phyloP scores from a whole-genome alignment of 177 flowering plant genomes.

The Vitis hybrid region DNA sequence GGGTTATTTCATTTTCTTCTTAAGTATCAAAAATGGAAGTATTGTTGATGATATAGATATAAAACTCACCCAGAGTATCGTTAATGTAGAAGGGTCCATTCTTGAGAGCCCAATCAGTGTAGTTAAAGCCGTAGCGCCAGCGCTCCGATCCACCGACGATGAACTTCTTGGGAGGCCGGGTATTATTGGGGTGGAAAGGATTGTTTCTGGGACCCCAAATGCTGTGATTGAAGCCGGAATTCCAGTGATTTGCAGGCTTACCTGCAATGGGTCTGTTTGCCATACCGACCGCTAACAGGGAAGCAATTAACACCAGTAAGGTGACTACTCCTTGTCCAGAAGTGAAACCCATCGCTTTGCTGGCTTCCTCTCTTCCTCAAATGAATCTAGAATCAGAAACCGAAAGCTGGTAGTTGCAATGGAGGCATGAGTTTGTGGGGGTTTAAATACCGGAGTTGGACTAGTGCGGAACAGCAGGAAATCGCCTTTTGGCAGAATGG shows the following conservation, averaged over 20 bases:
- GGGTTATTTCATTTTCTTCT: no score
- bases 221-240: conserved; percentile 39
- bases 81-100: conserved; percentile 34
- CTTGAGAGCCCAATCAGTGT: conserved; percentile 33
- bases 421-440: no score
- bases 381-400: no score
- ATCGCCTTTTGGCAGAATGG: no score
- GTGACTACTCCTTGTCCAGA: conserved; percentile 7
- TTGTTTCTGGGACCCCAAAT: conserved; percentile 38
- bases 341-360: background rate
- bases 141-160: conserved; percentile 32
- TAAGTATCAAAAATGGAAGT: background rate
- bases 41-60: background rate
- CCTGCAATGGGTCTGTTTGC: conserved; percentile 26
- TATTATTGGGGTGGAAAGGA: conserved; percentile 41
- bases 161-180: conserved; percentile 25
- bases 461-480: no score
- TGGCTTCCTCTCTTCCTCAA: no score
- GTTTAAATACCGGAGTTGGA: no score
- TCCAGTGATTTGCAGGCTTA: conserved; percentile 36
- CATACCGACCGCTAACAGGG: conserved; percentile 10
- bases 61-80: conserved; percentile 29
- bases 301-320: conserved; percentile 11
- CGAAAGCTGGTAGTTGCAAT: no score
- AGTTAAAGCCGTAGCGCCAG: conserved; percentile 39